Conservation (phyloP, 108 stramenopile genomes). For the Cyclotella distinguenda region DNA sequence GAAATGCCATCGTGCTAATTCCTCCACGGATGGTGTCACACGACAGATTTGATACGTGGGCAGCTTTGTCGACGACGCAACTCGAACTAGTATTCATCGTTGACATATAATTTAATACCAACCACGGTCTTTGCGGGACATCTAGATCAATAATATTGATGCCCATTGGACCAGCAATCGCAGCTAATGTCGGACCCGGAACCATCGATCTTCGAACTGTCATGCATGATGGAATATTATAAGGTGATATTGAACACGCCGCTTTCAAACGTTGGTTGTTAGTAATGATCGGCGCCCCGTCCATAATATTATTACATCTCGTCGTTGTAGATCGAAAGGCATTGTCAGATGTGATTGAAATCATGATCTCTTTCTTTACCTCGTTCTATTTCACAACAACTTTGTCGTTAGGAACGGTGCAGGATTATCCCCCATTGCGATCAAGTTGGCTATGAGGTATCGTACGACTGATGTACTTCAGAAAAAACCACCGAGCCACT, state of each 20-base stretch:
- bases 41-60: neutral
- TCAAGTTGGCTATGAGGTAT: too few species aligned
- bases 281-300: too few species aligned
- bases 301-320: neutral
- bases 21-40: slow-evolving; percentile 1
- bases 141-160: slow-evolving; percentile 24
- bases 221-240: slow-evolving; percentile 23
- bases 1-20: slow-evolving; percentile 36
- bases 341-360: slow-evolving; percentile 16
- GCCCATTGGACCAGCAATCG: slow-evolving; percentile 36
- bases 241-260: slow-evolving; percentile 12
- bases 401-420: too few species aligned
- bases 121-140: slow-evolving; percentile 22
- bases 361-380: too few species aligned
- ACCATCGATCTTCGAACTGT: slow-evolving; percentile 1
- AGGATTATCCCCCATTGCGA: too few species aligned
- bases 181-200: slow-evolving; percentile 17
- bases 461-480: too few species aligned
- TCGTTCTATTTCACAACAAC: too few species aligned
- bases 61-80: neutral
- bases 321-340: neutral
- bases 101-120: slow-evolving; percentile 36
- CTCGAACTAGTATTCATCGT: neutral
- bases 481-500: too few species aligned
- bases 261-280: slow-evolving; percentile 17